phyloP scores from a whole-genome alignment of 805 yeast species.

The Saccharomycopsis olivae region DNA sequence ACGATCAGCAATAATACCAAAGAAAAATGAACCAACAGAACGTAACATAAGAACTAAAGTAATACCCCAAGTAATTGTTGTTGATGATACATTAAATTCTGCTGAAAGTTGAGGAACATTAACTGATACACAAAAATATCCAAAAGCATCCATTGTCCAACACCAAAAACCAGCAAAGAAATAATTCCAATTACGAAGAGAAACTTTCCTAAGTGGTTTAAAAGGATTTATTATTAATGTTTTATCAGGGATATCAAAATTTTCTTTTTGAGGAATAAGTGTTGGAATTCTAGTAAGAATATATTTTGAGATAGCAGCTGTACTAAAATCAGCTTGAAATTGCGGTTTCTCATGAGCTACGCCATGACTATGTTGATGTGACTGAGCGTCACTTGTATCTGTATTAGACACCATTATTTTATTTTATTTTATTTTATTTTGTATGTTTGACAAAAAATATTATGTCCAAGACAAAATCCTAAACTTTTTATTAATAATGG shows the following conservation, averaged over 20 bases:
- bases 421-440: too few relatives aligned
- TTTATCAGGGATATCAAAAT: not conserved
- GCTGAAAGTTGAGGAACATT: constrained; percentile 41
- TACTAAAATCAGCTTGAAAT: not conserved
- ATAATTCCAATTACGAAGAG: constrained; percentile 40
- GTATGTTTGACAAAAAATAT: too few relatives aligned
- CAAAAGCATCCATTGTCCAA: constrained; percentile 68
- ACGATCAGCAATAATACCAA: constrained; percentile 49
- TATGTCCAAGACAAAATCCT: too few relatives aligned
- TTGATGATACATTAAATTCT: constrained; percentile 33
- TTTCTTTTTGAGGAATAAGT: constrained; percentile 3
- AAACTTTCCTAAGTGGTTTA: constrained; percentile 29
- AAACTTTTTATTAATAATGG: too few relatives aligned
- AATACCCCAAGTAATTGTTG: constrained; percentile 60
- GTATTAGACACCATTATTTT: too few relatives aligned
- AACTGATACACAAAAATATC: constrained; percentile 53
- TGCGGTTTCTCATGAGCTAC: not conserved
- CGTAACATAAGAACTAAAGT: constrained; percentile 59
- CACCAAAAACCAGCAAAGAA: constrained; percentile 50
- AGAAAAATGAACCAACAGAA: constrained; percentile 51
- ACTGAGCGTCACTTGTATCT: too few relatives aligned
- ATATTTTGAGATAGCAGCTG: constrained; percentile 2
- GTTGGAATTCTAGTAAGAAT: constrained; percentile 7
- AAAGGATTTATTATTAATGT: constrained; percentile 29
- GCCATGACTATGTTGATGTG: too few relatives aligned